These are phyloP conservation scores for Talaromyces sp. DNA, from an alignment of 2,329 filamentous ascomycete genomes.

Conservation along the genomic window DNA sequence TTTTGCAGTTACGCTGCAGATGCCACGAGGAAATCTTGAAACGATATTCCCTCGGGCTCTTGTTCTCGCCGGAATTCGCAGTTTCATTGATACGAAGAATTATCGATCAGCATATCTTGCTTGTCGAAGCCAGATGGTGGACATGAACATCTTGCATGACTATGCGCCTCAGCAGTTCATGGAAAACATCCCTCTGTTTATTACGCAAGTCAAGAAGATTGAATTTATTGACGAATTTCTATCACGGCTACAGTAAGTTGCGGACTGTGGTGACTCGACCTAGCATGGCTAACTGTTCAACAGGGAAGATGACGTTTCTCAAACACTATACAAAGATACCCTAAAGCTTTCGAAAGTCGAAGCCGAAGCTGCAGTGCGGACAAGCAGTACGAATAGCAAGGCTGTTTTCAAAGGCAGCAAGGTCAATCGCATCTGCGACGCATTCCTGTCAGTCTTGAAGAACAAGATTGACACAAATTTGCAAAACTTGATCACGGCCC, in stretches of 20 bases:
- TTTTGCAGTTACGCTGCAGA: slow-evolving; percentile 83
- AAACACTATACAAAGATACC: slow-evolving; percentile 91
- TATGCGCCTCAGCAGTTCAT: slow-evolving; percentile 86
- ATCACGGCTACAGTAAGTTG: slow-evolving; percentile 68
- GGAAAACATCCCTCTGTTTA: slow-evolving; percentile 66
- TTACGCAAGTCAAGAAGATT: slow-evolving; percentile 77
- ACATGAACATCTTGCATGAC: slow-evolving; percentile 97
- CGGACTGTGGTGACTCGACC: background rate
- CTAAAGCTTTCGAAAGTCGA: slow-evolving; percentile 45
- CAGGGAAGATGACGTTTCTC: slow-evolving; percentile 82
- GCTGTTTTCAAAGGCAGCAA: slow-evolving; percentile 49
- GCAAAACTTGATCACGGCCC: slow-evolving; percentile 89
- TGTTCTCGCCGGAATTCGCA: slow-evolving; percentile 83
- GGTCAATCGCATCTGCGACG: slow-evolving; percentile 83
- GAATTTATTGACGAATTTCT: slow-evolving; percentile 87
- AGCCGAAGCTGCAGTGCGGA: slow-evolving; percentile 20
- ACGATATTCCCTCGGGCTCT: slow-evolving; percentile 91
- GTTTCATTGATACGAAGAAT: slow-evolving; percentile 71
- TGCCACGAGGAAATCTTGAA: slow-evolving; percentile 93
- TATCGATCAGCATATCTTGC: slow-evolving; percentile 81
- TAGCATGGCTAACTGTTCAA: slow-evolving; percentile 21
- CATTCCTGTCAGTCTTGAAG: slow-evolving; percentile 66
- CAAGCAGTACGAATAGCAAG: slow-evolving; percentile 15
- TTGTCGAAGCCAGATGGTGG: slow-evolving; percentile 88
- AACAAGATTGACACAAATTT: slow-evolving; percentile 61